Base-by-base conservation (phyloP, 305 asterid genomes). In the Plantago coronopus region DNA sequence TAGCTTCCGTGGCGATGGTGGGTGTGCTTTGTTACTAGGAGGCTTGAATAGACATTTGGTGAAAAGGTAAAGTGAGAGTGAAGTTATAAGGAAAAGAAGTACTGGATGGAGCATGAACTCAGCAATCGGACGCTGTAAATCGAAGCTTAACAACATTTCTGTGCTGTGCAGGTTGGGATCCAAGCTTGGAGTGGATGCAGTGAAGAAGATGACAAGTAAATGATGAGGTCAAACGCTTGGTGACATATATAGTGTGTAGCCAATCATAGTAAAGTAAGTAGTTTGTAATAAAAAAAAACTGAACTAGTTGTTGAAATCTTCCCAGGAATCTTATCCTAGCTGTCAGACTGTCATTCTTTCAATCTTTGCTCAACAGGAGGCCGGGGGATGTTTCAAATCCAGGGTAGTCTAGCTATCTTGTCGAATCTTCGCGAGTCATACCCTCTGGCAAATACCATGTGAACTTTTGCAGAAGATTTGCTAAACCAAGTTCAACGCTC, bases 1-100 rank as follows among this genome's bases (percentile, higher is more conserved):
- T 31, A 57, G 47, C 34, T 38, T 57, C 40, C 17, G 25, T 18
- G 62, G 62, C 7, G 62, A 57, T 38, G 62, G 62, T 10, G 62
- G 62, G 1, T 17, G 48, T 57, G 3, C 19, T 57, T 57, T 38
- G 62, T 19, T 38, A 15, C 42, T 2, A 17, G 3, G 8, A 2
- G 31, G 11, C 29, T 37, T 38, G 62, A 20, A 17, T 37, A 38
- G 31, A 48, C 62, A 57, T 57, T 57, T 57, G 34, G 46, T 53
- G 38, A 53, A 48, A 19, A 48, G 7, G 23, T 48, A 48, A 18
- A 48, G 29, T 48, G 54, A 19, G 15, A 48, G 23, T 17, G 23
- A 20, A 48, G 14, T 10, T 11, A 48, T 11, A 17, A 19, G 16
- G 7, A 23, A 19, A 48, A 48, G 7, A 18, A 48, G 29, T 19